phyloP scores from a whole-genome alignment of 176 grass and related monocot species.

The Pharus latifolius region DNA sequence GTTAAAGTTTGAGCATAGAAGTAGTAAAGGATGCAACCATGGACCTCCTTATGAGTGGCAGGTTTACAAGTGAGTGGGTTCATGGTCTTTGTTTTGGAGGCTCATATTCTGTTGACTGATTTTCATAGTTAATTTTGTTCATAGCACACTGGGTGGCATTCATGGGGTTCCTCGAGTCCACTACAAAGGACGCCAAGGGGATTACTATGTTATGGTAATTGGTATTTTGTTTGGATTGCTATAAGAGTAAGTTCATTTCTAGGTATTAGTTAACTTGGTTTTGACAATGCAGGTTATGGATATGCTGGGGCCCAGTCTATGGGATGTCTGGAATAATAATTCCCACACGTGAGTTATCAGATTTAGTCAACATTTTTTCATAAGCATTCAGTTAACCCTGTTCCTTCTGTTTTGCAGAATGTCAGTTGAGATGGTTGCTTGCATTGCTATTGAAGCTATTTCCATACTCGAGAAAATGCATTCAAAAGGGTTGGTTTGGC shows the following conservation, averaged over 20 bases:
- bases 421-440: constrained; percentile 96
- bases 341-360: constrained; percentile 64
- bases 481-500: constrained; percentile 79
- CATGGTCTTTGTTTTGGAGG: constrained; percentile 7
- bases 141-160: constrained; percentile 63
- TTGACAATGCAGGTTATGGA: constrained; percentile 81
- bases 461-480: constrained; percentile 98
- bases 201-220: constrained; percentile 94
- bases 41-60: constrained; percentile 93
- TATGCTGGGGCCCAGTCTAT: constrained; percentile 94
- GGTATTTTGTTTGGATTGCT: not conserved
- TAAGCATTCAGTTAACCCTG: constrained; percentile 14
- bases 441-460: constrained; percentile 94
- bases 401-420: constrained; percentile 47
- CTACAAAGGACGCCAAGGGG: constrained; percentile 92
- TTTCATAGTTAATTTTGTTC: constrained; percentile 14
- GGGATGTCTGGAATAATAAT: constrained; percentile 93
- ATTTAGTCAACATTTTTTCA: not conserved
- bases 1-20: constrained; percentile 94
- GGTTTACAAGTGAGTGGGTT: constrained; percentile 77
- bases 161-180: constrained; percentile 91
- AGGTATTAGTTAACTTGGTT: constrained; percentile 25
- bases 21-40: constrained; percentile 86
- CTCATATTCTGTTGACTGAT: constrained; percentile 1
- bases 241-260: not conserved